Base-by-base conservation (phyloP, 768 basidiomycete species). In the Suillus ampliporus region DNA sequence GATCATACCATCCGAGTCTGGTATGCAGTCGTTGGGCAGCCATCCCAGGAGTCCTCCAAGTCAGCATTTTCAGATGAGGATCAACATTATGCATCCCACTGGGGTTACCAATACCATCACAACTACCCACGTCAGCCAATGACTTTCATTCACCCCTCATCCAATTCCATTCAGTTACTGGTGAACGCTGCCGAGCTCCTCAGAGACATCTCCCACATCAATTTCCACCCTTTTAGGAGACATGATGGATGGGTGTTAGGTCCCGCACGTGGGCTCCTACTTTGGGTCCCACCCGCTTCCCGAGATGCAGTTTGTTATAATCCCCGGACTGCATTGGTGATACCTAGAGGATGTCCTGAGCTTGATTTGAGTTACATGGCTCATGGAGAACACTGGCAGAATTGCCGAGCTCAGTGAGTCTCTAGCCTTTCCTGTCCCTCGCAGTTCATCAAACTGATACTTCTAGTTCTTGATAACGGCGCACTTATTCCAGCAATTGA, bases 1-100 rank as follows among this genome's bases (percentile, higher is more conserved):
- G 62, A 63, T 35, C 17, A 43, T 8, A 58, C 62, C 28, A 26
- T 64, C 17, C 63, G 63, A 11, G 34, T 64, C 7, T 64, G 63
- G 63, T 34, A 63, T 47, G 23, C 46, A 47, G 13, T 3, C 15
- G 13, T 47, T 15, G 46, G 23, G 23, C 46, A 47, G 46, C 4
- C 46, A 26, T 15, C 4, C 61, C 13, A 35, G 61, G 44, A 34
- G n/a, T 17, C 37, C 58, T 23, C 31, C 4, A 6, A 31, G 4
- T 6, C 31, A 31, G 31, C 31, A 31, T 31, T 31, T 31, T 6
- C 31, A 3, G 31, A 31, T 6, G 31, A 31, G 6, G 26, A 21
- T 37, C 11, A n/a, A 17, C 10, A 26, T 14, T n/a, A 14, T 5
- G 14, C 8, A 35, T 38, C 28, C 38, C 43, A 21, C 6, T 26